Conservation (phyloP, 1,284 basidiomycete species). For the Cutaneotrichosporon arboriforme region DNA sequence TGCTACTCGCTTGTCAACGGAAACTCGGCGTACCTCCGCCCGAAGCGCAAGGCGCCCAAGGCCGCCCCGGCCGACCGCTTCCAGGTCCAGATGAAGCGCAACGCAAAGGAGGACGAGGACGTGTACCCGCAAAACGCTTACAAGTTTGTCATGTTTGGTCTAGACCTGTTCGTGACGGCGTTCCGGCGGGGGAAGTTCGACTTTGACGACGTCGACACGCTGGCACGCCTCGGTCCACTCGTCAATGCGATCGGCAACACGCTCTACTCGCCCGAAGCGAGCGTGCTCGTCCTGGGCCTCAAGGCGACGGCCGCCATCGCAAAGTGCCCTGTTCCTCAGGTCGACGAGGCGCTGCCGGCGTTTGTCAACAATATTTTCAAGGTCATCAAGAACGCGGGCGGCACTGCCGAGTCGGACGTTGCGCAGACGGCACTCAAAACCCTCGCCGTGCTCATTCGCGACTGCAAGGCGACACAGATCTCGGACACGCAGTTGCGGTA, state of each 20-base stretch:
- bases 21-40: conserved; percentile 67
- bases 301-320: conserved; percentile 76
- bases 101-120: conserved; percentile 56
- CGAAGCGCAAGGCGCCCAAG: conserved; percentile 39
- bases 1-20: conserved; percentile 87
- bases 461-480: conserved; percentile 70
- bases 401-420: conserved; percentile 75
- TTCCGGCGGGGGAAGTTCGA: conserved; percentile 81
- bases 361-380: conserved; percentile 80
- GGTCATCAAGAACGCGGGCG: conserved; percentile 77
- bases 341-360: conserved; percentile 73
- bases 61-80: conserved; percentile 53
- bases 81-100: conserved; percentile 72
- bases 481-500: conserved; percentile 85
- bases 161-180: conserved; percentile 86
- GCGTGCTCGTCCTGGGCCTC: conserved; percentile 73
- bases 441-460: conserved; percentile 77
- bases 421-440: conserved; percentile 85
- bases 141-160: conserved; percentile 86
- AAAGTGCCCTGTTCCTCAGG: conserved; percentile 74
- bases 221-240: conserved; percentile 79
- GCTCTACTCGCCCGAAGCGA: conserved; percentile 75
- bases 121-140: conserved; percentile 72
- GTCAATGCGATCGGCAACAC: conserved; percentile 85
- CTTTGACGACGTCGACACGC: conserved; percentile 64